Percentiles rank a stretch among this genome's conserved stretches.
These are phyloP conservation scores for Hawksworthiomyces lignivorus DNA, from an alignment of 2,329 filamentous ascomycete genomes.

Conservation along the genomic window DNA sequence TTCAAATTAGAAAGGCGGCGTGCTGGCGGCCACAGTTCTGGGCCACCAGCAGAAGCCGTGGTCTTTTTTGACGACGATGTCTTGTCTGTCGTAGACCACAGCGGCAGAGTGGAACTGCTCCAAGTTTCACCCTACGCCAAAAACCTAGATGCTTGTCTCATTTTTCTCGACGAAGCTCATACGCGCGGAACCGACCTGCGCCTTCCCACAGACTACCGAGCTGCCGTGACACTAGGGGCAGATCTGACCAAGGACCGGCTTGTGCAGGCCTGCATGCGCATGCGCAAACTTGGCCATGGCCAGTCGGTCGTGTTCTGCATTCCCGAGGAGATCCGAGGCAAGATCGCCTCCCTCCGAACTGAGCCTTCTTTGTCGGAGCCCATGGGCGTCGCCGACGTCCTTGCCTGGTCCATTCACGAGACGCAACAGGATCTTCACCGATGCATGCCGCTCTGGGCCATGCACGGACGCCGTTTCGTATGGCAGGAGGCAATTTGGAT, in stretches of 20 bases:
- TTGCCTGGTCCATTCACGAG: conserved; percentile 52
- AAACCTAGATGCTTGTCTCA: conserved; percentile 50
- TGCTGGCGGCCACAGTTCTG: too few species aligned
- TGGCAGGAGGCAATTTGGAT: conserved; percentile 22
- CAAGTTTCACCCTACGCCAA: conserved; percentile 50
- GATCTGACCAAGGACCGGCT: conserved; percentile 60
- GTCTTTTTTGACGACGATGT: conserved; percentile 56
- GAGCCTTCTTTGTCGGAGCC: not conserved
- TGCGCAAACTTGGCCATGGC: conserved; percentile 59
- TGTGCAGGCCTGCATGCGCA: conserved; percentile 66
- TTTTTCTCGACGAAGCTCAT: conserved; percentile 65
- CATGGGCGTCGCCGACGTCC: conserved; percentile 46
- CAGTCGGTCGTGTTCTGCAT: conserved; percentile 58
- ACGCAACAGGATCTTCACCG: conserved; percentile 42
- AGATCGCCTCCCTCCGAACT: conserved; percentile 31
- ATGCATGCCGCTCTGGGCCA: conserved; percentile 51
- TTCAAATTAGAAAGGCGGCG: conserved; percentile 9
- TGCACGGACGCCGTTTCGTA: conserved; percentile 46
- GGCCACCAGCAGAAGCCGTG: conserved; percentile 30
- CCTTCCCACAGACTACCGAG: conserved; percentile 50
- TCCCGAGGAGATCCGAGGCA: conserved; percentile 48
- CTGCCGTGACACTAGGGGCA: conserved; percentile 60
- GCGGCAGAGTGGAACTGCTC: conserved; percentile 39
- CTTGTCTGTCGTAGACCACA: conserved; percentile 42
- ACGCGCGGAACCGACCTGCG: conserved; percentile 63